Evolutionary conservation across 2,329 filamentous ascomycete species (phyloP), one percentile per base, ranked within the genome.

Genomic region (Hypoxylon sp.): DNA sequence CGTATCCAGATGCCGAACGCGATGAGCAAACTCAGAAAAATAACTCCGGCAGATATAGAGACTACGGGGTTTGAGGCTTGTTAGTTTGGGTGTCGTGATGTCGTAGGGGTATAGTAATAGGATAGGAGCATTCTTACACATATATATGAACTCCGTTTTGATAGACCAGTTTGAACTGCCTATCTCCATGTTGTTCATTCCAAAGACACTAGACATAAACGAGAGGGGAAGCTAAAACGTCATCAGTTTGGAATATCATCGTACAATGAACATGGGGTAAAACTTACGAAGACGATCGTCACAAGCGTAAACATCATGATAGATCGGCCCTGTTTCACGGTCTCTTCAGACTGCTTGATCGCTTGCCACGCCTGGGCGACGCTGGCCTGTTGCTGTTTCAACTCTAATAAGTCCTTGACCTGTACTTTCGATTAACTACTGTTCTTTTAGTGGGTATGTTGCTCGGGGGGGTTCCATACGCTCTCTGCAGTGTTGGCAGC

Each of bases 241-340:
- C 1, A 34, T 63, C 34, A 65, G 28, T 7, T 55, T n/a, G 38
- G 21, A 5, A 32, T 34, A 6, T 36, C 7, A 17, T 7, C 17
- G 19, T n/a, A 32, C 14, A 2, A n/a, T n/a, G n/a, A n/a, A n/a
- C 4, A n/a, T 23, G 6, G 9, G 19, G 1, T 11, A 19, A 10
- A 21, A 69, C 80, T 72, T 68, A 83, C 81, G 58, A 85, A 84
- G 25, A 84, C 70, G 43, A 84, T 83, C 0, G 82, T 84, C 0
- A 84, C 80, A 1, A 84, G 67, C 0, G 83, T 84, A 60, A 85
- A 84, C 1, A 81, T 74, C 78, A 85, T 81, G 55, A 85, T 81
- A 1, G 81, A 78, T 0, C 79, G 75, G 0, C 82, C 80, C 64
- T 85, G 82, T 7, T 75, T 77, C 5, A 81, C 77, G 0, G 77